These are phyloP conservation scores for Ophiostoma sp. DNA, from an alignment of 2,329 filamentous ascomycete species.

Conservation along the genomic window DNA sequence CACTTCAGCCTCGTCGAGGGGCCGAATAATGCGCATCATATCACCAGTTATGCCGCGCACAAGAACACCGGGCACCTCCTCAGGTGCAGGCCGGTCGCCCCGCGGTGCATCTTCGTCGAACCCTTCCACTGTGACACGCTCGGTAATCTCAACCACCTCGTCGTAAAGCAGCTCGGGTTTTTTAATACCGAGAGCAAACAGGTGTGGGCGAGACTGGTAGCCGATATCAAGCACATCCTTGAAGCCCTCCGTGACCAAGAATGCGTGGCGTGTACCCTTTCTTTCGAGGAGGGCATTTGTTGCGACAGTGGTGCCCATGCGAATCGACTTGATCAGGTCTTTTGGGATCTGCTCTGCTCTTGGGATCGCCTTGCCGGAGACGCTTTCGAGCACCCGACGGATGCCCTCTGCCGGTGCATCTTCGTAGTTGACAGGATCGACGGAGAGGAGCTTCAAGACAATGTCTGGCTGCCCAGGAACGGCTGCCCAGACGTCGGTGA, in stretches of 20 bases:
- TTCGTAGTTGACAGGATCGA: constrained; percentile 61
- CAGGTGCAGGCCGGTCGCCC: background rate
- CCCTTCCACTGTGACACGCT: constrained; percentile 84
- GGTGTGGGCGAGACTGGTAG: constrained; percentile 81
- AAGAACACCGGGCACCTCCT: constrained; percentile 32
- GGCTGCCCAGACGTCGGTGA: constrained; percentile 28
- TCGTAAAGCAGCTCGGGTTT: constrained; percentile 85
- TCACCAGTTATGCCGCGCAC: constrained; percentile 51
- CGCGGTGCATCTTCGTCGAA: constrained; percentile 34
- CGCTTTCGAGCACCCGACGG: constrained; percentile 40
- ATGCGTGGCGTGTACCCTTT: constrained; percentile 84
- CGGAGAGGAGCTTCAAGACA: constrained; percentile 58
- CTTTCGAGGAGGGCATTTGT: constrained; percentile 87
- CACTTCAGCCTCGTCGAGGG: constrained; percentile 50
- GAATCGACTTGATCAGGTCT: constrained; percentile 29
- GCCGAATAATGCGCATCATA: constrained; percentile 39
- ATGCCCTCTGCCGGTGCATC: constrained; percentile 68
- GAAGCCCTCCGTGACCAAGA: constrained; percentile 84
- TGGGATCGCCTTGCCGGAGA: constrained; percentile 49
- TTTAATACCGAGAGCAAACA: constrained; percentile 81
- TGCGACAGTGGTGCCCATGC: constrained; percentile 93
- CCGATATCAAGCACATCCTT: constrained; percentile 82
- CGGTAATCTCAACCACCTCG: constrained; percentile 76
- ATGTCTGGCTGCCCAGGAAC: constrained; percentile 34
- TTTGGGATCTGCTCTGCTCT: constrained; percentile 49